Base-by-base conservation (phyloP, 2,329 filamentous ascomycete species). In the Anisogramma anomala region DNA sequence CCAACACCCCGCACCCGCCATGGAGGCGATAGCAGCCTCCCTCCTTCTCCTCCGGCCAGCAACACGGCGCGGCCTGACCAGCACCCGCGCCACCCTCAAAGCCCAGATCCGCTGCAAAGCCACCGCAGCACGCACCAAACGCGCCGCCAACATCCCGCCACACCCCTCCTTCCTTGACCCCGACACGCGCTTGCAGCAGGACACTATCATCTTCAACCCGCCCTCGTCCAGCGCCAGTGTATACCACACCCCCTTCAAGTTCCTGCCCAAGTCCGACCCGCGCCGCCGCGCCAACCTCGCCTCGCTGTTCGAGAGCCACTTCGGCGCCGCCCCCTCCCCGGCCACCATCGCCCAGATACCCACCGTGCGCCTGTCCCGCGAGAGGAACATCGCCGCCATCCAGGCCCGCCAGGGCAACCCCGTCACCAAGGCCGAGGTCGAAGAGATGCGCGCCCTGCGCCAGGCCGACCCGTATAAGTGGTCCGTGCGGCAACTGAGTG, bases 241-340 rank as follows among this genome's bases (percentile, higher is more conserved):
- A 43, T 68, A 67, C 52, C 71, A 80, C 61, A 81, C 77, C n/a
- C 77, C 77, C 42, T 71, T 77, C 61, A 72, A 77, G 55, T 81
- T 81, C 60, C 69, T 81, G 22, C 77, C 77, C 40, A 67, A 64
- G 37, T 58, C 54, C 49, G 74, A 77, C 53, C 70, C 72, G 13
- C 68, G 72, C 34, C 68, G 72, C 20, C 59, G 62, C 39, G 65
- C 66, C 34, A 66, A 70, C 56, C 59, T 72, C 30, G 58, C 62
- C 13, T 55, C 63, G 30, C 64, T 74, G 25, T 58, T 69, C 43
- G 56, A 57, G 45, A 41, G 37, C 18, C 45, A 47, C 45, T 47
- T 47, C 15, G 18, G 33, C 22, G 19, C 35, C 10, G 13, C 22
- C 18, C 9, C 31, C 18, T 11, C 27, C 8, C 23, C 36, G 20